A percentile compares a stretch with the other conserved stretches of the same genome.
phyloP scores from a whole-genome alignment of 2,329 filamentous ascomycete species.

The Fusarium fujikuroi region DNA sequence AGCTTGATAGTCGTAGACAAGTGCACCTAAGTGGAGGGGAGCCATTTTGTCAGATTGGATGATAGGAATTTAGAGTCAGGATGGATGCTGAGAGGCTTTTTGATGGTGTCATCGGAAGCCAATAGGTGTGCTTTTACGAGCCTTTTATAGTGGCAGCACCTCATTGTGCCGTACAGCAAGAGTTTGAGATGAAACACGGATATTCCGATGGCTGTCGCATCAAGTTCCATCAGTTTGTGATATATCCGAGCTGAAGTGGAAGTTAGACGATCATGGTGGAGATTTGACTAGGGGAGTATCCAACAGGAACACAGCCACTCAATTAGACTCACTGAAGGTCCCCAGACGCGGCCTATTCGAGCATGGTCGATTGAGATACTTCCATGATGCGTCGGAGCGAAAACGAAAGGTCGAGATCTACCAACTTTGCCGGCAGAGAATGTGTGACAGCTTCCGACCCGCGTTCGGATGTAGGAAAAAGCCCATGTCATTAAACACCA shows the following conservation, averaged over 20 bases:
- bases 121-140: accelerated
- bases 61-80: background rate
- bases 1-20: slow-evolving; percentile 48
- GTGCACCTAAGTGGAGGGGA: slow-evolving; percentile 26
- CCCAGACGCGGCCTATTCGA: background rate
- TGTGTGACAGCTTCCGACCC: background rate
- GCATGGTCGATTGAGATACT: background rate
- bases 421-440: background rate
- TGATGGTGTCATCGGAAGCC: background rate
- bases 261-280: slow-evolving; percentile 1
- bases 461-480: background rate
- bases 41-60: slow-evolving; percentile 1
- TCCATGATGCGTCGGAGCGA: background rate
- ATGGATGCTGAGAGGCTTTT: background rate
- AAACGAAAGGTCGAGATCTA: background rate
- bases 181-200: background rate
- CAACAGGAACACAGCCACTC: background rate
- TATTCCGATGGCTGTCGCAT: background rate
- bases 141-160: background rate
- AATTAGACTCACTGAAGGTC: background rate
- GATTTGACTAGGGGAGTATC: background rate
- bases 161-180: accelerated
- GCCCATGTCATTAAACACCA: background rate
- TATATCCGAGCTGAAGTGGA: slow-evolving; percentile 14
- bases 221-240: background rate